Conservation (phyloP, 805 yeast genomes). For the Lipomyces japonicus region DNA sequence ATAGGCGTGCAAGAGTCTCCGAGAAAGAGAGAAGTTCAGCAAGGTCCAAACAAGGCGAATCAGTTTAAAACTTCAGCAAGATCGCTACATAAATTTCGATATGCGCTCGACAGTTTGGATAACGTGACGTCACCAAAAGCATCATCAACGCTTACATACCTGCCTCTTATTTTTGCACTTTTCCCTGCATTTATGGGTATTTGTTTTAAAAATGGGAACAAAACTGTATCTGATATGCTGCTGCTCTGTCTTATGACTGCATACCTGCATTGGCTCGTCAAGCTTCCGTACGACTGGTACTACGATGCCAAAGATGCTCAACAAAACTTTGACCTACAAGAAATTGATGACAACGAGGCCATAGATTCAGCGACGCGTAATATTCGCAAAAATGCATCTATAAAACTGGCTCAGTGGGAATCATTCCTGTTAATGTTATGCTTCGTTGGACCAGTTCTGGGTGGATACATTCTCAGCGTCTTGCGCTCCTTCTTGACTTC, state of each 20-base stretch:
- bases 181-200: constrained; percentile 11
- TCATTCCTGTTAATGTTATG: constrained; percentile 5
- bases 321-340: no score
- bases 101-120: no score
- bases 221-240: constrained; percentile 8
- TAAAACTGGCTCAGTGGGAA: constrained; percentile 14
- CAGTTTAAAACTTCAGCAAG: no score
- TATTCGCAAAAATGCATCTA: constrained; percentile 1
- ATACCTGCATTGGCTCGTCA: constrained; percentile 13
- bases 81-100: no score
- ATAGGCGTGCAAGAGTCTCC: no score
- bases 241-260: constrained; percentile 10
- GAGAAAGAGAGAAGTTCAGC: no score
- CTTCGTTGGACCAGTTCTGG: constrained; percentile 14
- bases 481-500: constrained; percentile 4
- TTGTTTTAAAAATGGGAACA: constrained; percentile 4
- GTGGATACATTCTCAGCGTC: constrained; percentile 12
- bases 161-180: constrained; percentile 14
- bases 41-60: no score
- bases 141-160: no score
- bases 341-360: no score
- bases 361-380: not conserved
- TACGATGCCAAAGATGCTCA: constrained; percentile 10
- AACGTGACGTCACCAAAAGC: no score
- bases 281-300: constrained; percentile 15